These are phyloP conservation scores for Helianthus tuberosus DNA, from an alignment of 129 eudicot genomes.

Conservation along the genomic window DNA sequence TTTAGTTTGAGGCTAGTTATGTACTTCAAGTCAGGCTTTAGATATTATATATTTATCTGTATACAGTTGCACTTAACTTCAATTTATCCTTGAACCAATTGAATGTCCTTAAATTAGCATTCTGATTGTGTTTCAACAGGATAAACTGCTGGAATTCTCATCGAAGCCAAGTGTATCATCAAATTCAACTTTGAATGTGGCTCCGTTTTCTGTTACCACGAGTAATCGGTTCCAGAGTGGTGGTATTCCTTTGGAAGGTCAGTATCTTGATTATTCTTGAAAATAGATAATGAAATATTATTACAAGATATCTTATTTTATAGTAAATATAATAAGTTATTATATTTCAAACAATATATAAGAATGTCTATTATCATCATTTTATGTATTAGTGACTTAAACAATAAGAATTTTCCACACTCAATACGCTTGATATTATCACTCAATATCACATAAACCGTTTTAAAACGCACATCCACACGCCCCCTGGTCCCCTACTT, in stretches of 20 bases:
- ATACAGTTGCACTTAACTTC: neutral
- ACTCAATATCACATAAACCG: neutral
- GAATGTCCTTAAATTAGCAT: neutral
- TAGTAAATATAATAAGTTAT: too few species aligned
- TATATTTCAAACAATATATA: too few species aligned
- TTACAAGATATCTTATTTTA: too few species aligned
- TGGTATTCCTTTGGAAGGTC: constrained; percentile 58
- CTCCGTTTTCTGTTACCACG: constrained; percentile 56
- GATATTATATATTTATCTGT: neutral
- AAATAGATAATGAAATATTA: too few species aligned
- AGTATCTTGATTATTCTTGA: constrained; percentile 16
- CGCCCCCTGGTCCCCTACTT: neutral
- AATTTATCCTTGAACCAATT: neutral
- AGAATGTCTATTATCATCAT: too few species aligned
- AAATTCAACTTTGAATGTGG: constrained; percentile 48
- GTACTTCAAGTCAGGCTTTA: neutral
- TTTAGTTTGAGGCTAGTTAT: neutral
- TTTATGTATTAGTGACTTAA: neutral
- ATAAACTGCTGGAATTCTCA: constrained; percentile 56
- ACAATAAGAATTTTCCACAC: too few species aligned
- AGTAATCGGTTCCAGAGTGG: constrained; percentile 51
- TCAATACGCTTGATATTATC: neutral
- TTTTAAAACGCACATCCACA: neutral
- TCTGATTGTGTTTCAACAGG: constrained; percentile 47
- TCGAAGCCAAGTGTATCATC: constrained; percentile 58